These are phyloP conservation scores for Paraglomus occultum DNA, from an alignment of 192 early-diverging fungal species.

Conservation along the genomic window DNA sequence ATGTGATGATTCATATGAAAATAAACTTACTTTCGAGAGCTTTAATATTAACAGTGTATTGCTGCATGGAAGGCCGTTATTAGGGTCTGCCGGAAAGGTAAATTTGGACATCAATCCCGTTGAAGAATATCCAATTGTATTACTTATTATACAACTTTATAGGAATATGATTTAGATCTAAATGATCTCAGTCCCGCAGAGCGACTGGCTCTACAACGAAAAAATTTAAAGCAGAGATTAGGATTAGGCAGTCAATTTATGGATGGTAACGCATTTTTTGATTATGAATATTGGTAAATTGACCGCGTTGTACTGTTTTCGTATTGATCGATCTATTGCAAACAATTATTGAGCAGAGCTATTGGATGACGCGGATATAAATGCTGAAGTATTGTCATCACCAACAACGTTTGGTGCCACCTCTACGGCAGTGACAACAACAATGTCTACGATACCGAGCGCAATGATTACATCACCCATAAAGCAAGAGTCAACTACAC, in stretches of 20 bases:
- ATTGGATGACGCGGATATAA: conserved; percentile 81
- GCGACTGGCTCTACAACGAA: conserved; percentile 77
- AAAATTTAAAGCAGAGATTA: conserved; percentile 78
- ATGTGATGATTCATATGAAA: conserved; percentile 34
- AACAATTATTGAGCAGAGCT: conserved; percentile 63
- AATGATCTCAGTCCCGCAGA: conserved; percentile 76
- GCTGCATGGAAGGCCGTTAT: conserved; percentile 68
- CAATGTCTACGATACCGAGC: conserved; percentile 27
- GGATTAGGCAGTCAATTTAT: conserved; percentile 88
- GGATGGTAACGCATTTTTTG: conserved; percentile 55
- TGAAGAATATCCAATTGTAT: background rate
- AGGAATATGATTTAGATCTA: conserved; percentile 87
- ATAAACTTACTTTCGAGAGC: conserved; percentile 69
- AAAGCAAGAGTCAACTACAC: conserved; percentile 33
- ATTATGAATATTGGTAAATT: background rate
- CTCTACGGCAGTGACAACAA: background rate
- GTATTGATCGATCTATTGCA: background rate
- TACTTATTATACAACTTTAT: background rate
- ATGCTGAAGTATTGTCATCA: conserved; percentile 25
- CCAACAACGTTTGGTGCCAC: conserved; percentile 26
- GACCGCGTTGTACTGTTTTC: background rate
- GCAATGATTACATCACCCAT: conserved; percentile 19
- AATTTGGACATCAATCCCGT: background rate
- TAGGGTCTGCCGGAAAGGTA: conserved; percentile 79
- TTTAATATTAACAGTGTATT: conserved; percentile 86